Evolutionary conservation across 1,139 yeast genomes (phyloP).

Genomic region (Pichia sp.): DNA sequence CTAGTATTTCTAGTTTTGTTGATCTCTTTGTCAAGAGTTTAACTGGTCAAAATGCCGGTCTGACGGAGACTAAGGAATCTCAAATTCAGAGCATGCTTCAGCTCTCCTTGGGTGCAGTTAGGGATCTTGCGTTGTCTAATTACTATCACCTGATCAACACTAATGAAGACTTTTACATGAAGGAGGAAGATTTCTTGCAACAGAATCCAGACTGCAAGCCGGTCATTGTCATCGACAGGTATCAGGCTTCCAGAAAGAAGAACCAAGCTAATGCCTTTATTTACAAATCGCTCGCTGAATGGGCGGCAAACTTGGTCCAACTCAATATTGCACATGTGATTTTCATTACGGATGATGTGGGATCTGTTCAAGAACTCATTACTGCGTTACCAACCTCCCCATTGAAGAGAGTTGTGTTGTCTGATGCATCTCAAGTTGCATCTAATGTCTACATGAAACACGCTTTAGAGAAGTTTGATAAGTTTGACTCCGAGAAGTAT

Average conservation of each 20-base stretch:
- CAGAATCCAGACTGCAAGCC: conserved; percentile 87
- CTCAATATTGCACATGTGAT: conserved; percentile 86
- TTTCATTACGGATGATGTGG: conserved; percentile 78
- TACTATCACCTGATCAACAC: conserved; percentile 27
- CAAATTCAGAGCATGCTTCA: conserved; percentile 79
- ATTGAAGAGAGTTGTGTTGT: conserved; percentile 63
- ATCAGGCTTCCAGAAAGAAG: conserved; percentile 46
- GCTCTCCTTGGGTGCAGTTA: conserved; percentile 64
- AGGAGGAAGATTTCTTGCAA: conserved; percentile 77
- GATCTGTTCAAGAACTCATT: conserved; percentile 60
- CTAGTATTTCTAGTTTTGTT: conserved; percentile 66
- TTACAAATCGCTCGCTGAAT: conserved; percentile 74
- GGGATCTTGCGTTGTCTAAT: conserved; percentile 54
- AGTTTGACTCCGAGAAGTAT: conserved; percentile 17
- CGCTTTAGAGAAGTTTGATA: conserved; percentile 36
- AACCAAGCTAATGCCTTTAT: conserved; percentile 55
- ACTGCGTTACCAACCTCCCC: conserved; percentile 81
- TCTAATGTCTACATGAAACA: conserved; percentile 66
- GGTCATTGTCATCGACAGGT: conserved; percentile 75
- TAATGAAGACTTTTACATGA: conserved; percentile 30
- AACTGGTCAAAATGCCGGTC: conserved; percentile 91
- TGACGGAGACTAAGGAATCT: conserved; percentile 77
- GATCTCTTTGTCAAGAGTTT: conserved; percentile 86
- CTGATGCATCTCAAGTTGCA: conserved; percentile 72
- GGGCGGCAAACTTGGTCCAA: conserved; percentile 76